Evolutionary conservation across 768 basidiomycete genomes (phyloP), one percentile per base, ranked within the genome.

Genomic region (Rhizopogon vinicolor): DNA sequence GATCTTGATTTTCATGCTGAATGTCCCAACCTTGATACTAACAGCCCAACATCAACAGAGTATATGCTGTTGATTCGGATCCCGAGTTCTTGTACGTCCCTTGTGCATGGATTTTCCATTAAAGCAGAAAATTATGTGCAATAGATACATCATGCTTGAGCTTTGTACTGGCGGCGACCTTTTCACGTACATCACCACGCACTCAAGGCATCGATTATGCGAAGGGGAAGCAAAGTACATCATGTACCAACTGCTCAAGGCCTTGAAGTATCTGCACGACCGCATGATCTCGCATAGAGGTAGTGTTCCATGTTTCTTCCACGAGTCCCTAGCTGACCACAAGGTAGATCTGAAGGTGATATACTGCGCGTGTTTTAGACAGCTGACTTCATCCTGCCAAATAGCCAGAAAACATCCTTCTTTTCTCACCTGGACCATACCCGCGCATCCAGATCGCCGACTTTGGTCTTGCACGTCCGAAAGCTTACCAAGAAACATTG

Each of bases 191-290:
- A 87, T 93, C 59, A 83, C 82, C 14, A 83, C 77, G 53, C 78
- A 83, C 56, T 72, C 78, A 16, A 78, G 79, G 25, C 73, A 71
- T 35, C 80, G 75, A 53, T 75, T 93, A 16, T 84, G 83, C 58
- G 88, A 91, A 72, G 86, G 87, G 14, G 91, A 93, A 68, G 83
- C 86, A 7, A 91, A 91, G 69, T 93, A 89, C 65, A 84, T 91
- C 52, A 87, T 87, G 77, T 92, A 81, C 62, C 91, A 93, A 67
- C 68, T 91, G 18, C 69, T 91, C n/a, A 77, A 81, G 51, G 90
- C 84, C 1, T 69, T 92, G 44, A 75, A 75, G 28, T 89, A 91
- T 65, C 72, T 92, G 44, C 90, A 93, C 62, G 76, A 81, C 53
- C 80, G 77, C 65, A 75, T 77, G 66, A 86, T 93, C 54, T 87